Evolutionary conservation across 108 stramenopile genomes (phyloP), one percentile per base, ranked within the genome.

Genomic region (Pseudonitzschia multistriata): DNA sequence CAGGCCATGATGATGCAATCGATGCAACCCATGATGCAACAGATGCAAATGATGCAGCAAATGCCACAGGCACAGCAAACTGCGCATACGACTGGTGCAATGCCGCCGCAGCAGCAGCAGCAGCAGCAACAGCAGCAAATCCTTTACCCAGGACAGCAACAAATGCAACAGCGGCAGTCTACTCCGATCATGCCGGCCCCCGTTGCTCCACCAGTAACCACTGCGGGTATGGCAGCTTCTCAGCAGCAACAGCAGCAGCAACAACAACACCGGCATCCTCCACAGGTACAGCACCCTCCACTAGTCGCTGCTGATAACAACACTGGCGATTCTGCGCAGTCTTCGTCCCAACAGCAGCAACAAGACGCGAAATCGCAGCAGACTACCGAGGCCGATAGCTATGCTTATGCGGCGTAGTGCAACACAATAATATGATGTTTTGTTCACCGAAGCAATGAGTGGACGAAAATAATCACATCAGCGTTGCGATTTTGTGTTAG

Each of bases 31-130:
- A 59, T 59, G 57, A 59, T 59, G 42, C 42, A 45, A 17, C 42
- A 3, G 57, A 59, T 59, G 57, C 57, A 59, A 2, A 81, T 27
- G 90, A 94, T 67, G 50, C 50, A 52, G 25, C 11, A 19, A 89
- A 94, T 67, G 50, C 50, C 21, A 19, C 11, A 19, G 25, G 22
- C 21, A 52, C 50, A 52, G 24, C 50, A 52, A 8, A 22, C 2
- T 3, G 24, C 50, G 8, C 50, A 52, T 7, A 52, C 25, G 2
- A 7, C 50, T 11, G 50, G 24, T 52, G 2, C 22, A 25, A 19
- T 25, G 4, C 21, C 42, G 15, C 42, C 11, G 24, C 50, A 52
- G 2, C 42, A 45, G 42, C 42, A 45, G 17, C 42, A 45, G 17
- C 5, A 3, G 17, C 42, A 45, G 17, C 42, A 45, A 45, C 50